Evolutionary conservation across 768 basidiomycete genomes (phyloP), one percentile per base, ranked within the genome.

Genomic region (Pleurotus platypus): DNA sequence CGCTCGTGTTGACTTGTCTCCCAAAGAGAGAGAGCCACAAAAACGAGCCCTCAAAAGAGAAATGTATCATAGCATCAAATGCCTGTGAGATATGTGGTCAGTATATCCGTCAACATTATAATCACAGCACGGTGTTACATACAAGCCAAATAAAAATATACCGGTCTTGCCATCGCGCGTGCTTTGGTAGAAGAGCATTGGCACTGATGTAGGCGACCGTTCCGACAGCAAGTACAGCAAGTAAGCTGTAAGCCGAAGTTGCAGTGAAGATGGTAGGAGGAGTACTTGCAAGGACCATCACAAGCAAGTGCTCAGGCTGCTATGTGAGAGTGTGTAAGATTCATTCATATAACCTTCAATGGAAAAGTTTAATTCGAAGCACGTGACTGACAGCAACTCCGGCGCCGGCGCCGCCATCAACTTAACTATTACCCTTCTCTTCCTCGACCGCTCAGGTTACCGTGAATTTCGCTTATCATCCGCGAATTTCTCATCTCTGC

Each of bases 131-230:
- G 18, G 24, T 12, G 49, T 12, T 49, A 46, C 81, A 64, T 62
- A 89, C 89, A 63, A 92, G 74, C 90, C 90, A 92, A 48, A 91
- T 81, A 70, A 90, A 92, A 8, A 87, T 84, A 60, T 78, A 82
- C 57, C 74, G 75, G 65, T 92, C 89, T 61, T 83, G 80, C 78
- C 79, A 81, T 22, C 78, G 73, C 20, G 83, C 83, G 55, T 82
- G 79, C 66, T 82, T 84, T 1, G 89, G 85, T 7, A 92, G 73
- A 15, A 86, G 72, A n/a, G 65, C 56, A 35, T 81, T 81, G 1
- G 87, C 75, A 0, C 76, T 81, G n/a, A 72, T 55, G 43, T 77
- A 78, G 1, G 88, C 87, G 45, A 81, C 50, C 18, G 82, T 20
- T 1, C 73, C 83, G 5, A 88, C 66, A 1, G 63, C 68, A 0